Evolutionary conservation across 2,329 filamentous ascomycete species (phyloP).

Genomic region (Ophiobolus disseminans): DNA sequence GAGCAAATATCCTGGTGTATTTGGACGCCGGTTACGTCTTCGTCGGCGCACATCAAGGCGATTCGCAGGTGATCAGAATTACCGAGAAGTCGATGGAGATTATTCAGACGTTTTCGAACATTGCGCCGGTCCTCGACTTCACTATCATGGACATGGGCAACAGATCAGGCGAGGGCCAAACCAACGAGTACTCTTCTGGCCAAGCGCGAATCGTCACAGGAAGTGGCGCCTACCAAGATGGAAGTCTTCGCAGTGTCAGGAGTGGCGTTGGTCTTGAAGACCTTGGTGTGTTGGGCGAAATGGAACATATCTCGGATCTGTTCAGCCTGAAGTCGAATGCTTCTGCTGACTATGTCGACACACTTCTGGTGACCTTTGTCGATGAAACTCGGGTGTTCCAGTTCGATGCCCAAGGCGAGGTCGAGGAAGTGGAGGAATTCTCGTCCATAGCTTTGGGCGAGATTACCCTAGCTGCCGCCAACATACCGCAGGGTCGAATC

Average conservation of each 20-base stretch:
- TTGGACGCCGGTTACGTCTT: slow-evolving; percentile 77
- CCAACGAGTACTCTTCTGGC: slow-evolving; percentile 91
- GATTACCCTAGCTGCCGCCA: slow-evolving; percentile 74
- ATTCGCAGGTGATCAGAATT: slow-evolving; percentile 81
- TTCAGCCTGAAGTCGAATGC: slow-evolving; percentile 70
- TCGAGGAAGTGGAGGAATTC: slow-evolving; percentile 85
- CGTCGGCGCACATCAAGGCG: slow-evolving; percentile 89
- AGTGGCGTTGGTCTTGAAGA: slow-evolving; percentile 95
- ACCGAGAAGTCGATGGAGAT: slow-evolving; percentile 67
- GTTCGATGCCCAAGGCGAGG: slow-evolving; percentile 75
- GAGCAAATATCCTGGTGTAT: slow-evolving; percentile 80
- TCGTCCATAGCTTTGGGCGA: slow-evolving; percentile 72
- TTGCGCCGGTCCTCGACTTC: slow-evolving; percentile 92
- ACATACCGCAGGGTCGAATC: slow-evolving; percentile 67
- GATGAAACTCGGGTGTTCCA: slow-evolving; percentile 83
- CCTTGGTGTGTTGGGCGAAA: slow-evolving; percentile 78
- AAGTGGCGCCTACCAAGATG: slow-evolving; percentile 88
- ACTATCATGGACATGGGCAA: slow-evolving; percentile 96
- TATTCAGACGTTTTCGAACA: slow-evolving; percentile 79
- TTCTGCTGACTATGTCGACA: slow-evolving; percentile 65
- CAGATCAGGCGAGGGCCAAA: slow-evolving; percentile 76
- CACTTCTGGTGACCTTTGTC: slow-evolving; percentile 79
- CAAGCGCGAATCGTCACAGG: slow-evolving; percentile 93
- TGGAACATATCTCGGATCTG: slow-evolving; percentile 75
- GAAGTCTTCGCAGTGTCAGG: slow-evolving; percentile 85